Base-by-base conservation (phyloP, 1,284 basidiomycete genomes). In the Blastosporella zonata region DNA sequence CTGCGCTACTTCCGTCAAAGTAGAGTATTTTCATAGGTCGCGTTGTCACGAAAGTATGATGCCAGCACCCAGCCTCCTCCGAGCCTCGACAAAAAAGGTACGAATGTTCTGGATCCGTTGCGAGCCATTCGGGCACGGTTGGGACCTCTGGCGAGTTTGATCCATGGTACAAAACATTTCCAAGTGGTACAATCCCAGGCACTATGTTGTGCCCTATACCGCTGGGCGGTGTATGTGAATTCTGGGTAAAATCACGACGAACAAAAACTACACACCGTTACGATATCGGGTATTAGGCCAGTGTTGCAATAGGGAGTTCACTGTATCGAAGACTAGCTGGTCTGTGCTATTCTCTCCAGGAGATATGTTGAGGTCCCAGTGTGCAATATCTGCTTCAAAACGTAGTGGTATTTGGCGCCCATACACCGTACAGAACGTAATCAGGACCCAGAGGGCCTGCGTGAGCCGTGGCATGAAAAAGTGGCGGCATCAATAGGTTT, bases 271-370 rank as follows among this genome's bases (percentile, higher is more conserved):
- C 47, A 33, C 46, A 70, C 73, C 75, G 57, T 78, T 78, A 33
- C 71, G 67, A 56, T 72, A 73, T 6, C 70, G 65, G 1, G 73
- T 75, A 49, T 79, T 77, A 1, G 75, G 73, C 77, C 76, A 78
- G 39, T 72, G 73, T 47, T 78, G 73, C 4, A 79, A 59, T 12
- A 76, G 55, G 1, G 70, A 68, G 49, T 58, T 66, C 5, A 73
- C 67, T 0, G 66, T 69, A 28, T 71, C 66, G 52, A 78, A 78
- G 21, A 78, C 56, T 6, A 74, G 59, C 46, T 74, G 60, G 0
- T 64, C 64, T 0, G 71, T 74, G 13, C 7, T 36, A n/a, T 49
- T 48, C 33, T 36, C 42, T 25, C 23, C 31, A 18, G 38, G 39
- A 31, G 10, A 15, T 17, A 6, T 40, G 17, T 36, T n/a, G 25